A percentile compares a stretch with the other conserved stretches of the same genome.
Evolutionary conservation across 2,329 filamentous ascomycete genomes (phyloP).

Genomic region (Beauveria sp.): DNA sequence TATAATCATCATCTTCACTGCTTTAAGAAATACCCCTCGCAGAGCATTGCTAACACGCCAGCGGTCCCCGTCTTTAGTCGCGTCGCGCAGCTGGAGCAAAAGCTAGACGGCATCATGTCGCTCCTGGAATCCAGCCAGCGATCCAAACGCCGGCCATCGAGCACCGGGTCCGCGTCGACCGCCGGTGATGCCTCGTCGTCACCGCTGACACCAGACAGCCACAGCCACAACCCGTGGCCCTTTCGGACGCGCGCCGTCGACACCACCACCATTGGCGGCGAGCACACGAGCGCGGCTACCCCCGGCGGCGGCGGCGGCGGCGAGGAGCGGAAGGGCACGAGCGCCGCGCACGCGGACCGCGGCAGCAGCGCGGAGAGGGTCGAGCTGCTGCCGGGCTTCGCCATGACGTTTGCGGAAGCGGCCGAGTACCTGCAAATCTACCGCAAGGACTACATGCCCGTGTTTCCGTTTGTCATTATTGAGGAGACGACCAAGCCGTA

Average conservation of each 20-base stretch:
- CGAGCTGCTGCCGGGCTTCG: conserved; percentile 21
- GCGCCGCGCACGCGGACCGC: background rate
- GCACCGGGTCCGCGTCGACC: background rate
- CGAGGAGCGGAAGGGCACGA: background rate
- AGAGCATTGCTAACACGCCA: too few species aligned
- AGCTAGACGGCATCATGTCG: conserved; percentile 23
- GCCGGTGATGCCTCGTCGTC: conserved; percentile 12
- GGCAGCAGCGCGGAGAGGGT: background rate
- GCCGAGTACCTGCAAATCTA: conserved; percentile 22
- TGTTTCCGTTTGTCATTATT: conserved; percentile 26
- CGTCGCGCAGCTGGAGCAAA: conserved; percentile 23
- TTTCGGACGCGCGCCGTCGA: background rate
- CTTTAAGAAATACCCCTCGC: too few species aligned
- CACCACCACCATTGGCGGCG: too few species aligned
- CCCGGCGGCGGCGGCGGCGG: background rate
- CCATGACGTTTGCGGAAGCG: conserved; percentile 22
- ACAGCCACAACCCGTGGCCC: background rate
- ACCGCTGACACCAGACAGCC: conserved; percentile 12
- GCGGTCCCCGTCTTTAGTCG: conserved; percentile 14
- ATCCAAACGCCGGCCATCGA: background rate
- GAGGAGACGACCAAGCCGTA: conserved; percentile 15
- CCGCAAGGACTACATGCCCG: conserved; percentile 19
- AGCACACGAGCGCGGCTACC: background rate
- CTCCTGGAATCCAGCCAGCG: conserved; percentile 15
- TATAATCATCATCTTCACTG: too few species aligned